Evolutionary conservation across 2,329 filamentous ascomycete species (phyloP).

Genomic region (Cytospora piceicola): DNA sequence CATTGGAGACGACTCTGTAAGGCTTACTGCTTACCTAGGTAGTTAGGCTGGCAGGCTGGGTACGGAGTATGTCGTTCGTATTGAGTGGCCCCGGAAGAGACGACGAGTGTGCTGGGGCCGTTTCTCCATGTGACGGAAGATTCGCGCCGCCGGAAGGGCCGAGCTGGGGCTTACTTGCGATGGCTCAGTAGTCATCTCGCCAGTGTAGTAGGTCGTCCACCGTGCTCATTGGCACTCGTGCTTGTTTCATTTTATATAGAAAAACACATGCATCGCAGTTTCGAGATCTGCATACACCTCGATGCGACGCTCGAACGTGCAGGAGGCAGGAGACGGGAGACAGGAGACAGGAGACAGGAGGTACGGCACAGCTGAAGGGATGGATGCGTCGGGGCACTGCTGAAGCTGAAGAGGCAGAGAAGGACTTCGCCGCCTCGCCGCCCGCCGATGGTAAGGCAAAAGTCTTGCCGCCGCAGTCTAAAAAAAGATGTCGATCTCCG

Average conservation of each 20-base stretch:
- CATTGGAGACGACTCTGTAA: no score
- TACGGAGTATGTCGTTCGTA: no score
- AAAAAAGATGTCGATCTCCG: conserved; percentile 12
- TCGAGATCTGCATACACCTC: not conserved
- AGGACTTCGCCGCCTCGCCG: not conserved
- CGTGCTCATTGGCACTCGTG: not conserved
- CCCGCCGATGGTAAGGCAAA: not conserved
- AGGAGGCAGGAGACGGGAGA: not conserved
- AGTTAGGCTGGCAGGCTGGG: not conserved
- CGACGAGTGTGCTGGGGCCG: not conserved
- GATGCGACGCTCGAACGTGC: not conserved
- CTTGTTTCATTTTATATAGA: not conserved
- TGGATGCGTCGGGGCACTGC: not conserved
- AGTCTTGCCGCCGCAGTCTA: conserved; percentile 13
- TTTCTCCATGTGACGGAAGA: not conserved
- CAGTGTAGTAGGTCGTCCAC: conserved; percentile 6
- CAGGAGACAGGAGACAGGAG: not conserved
- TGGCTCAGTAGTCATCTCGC: conserved; percentile 13
- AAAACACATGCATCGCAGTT: not conserved
- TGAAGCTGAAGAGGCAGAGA: not conserved
- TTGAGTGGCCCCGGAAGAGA: not conserved
- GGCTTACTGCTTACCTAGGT: not conserved
- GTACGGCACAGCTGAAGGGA: not conserved
- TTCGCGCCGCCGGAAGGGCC: conserved; percentile 16
- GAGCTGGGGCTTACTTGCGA: conserved; percentile 20